A percentile compares a stretch with the other conserved stretches of the same genome.
These are phyloP conservation scores for Apostasia ramifera DNA, from an alignment of 106 monocot genomes.

Conservation along the genomic window DNA sequence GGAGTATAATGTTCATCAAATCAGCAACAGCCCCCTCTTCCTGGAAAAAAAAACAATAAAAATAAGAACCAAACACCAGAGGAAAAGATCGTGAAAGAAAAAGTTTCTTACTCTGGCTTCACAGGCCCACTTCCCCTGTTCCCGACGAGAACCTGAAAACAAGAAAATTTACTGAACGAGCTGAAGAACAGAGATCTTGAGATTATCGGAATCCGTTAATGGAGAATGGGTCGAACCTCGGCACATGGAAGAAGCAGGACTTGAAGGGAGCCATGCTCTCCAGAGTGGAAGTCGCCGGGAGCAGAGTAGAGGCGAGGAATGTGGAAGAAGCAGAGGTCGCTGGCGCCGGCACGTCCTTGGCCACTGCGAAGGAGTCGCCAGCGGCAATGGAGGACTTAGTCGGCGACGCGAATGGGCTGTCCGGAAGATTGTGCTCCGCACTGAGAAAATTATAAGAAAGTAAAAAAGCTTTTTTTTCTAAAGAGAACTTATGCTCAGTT, in stretches of 20 bases:
- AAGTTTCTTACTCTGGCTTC: neutral
- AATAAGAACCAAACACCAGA: too few relatives aligned
- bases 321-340: conserved; percentile 4
- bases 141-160: conserved; percentile 4
- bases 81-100: too few relatives aligned
- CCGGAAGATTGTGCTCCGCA: conserved; percentile 78
- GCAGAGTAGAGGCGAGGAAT: conserved; percentile 36
- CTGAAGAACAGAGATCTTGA: neutral
- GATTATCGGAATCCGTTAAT: neutral
- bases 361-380: conserved; percentile 16
- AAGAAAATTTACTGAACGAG: neutral
- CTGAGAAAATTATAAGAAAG: conserved; percentile 7
- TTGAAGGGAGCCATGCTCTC: conserved; percentile 50
- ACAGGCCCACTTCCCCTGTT: neutral
- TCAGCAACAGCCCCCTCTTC: too few relatives aligned
- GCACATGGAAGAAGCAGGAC: conserved; percentile 59
- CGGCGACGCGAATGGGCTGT: conserved; percentile 75
- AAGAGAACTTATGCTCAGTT: neutral
- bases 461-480: neutral
- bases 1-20: too few relatives aligned
- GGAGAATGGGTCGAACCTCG: conserved; percentile 26
- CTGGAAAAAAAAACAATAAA: too few relatives aligned
- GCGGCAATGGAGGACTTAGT: conserved; percentile 23
- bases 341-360: conserved; percentile 9
- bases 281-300: conserved; percentile 35